These are phyloP conservation scores for Xylaria hypoxylon DNA, from an alignment of 2,329 filamentous ascomycete species.

Conservation along the genomic window DNA sequence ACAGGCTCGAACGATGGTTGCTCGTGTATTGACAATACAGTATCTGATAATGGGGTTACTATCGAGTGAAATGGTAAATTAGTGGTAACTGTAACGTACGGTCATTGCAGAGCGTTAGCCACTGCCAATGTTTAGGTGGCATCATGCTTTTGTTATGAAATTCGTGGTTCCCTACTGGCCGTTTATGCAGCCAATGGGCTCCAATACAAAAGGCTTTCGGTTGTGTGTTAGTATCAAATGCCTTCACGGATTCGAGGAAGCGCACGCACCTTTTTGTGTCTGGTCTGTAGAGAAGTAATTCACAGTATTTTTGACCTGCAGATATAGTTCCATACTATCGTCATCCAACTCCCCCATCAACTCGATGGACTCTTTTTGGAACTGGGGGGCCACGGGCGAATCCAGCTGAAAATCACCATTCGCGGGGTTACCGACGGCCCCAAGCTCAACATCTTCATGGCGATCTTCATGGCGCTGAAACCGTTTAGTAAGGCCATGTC, in stretches of 20 bases:
- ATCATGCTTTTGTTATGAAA: conserved; percentile 52
- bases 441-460: conserved; percentile 43
- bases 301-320: conserved; percentile 76
- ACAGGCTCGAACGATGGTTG: conserved; percentile 54
- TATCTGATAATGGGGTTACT: conserved; percentile 58
- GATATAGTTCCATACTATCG: conserved; percentile 53
- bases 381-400: conserved; percentile 21
- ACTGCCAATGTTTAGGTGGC: conserved; percentile 70
- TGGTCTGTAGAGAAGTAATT: conserved; percentile 81
- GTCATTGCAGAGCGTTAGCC: conserved; percentile 76
- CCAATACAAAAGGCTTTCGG: conserved; percentile 73
- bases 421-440: conserved; percentile 20
- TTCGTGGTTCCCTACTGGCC: conserved; percentile 44
- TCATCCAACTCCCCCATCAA: conserved; percentile 29
- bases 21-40: conserved; percentile 77
- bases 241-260: neutral
- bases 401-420: conserved; percentile 28
- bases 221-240: conserved; percentile 38
- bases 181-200: conserved; percentile 71
- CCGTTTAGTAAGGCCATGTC: conserved; percentile 30
- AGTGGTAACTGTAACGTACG: conserved; percentile 53
- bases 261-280: conserved; percentile 68
- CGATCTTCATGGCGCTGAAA: conserved; percentile 31
- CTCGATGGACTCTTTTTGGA: conserved; percentile 26
- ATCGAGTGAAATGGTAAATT: conserved; percentile 18